Evolutionary conservation across 495 filamentous ascomycete genomes (phyloP).

Genomic region (Neurospora sp.): DNA sequence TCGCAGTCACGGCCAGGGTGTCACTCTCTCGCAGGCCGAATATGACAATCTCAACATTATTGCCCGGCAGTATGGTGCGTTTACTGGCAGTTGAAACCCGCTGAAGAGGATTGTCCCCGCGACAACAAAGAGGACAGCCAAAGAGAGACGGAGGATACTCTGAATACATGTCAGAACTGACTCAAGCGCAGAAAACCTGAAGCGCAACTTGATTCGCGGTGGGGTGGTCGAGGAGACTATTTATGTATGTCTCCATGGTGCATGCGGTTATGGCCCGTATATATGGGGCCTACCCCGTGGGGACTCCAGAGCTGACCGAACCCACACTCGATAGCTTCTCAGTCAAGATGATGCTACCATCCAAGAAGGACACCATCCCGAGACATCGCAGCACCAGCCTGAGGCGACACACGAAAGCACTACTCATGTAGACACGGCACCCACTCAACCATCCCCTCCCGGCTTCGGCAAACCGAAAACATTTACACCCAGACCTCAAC

Average conservation of each 20-base stretch:
- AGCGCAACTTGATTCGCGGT: constrained; percentile 49
- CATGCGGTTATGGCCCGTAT: not conserved
- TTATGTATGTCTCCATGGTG: constrained; percentile 32
- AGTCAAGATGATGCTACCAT: constrained; percentile 36
- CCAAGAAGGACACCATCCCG: constrained; percentile 8
- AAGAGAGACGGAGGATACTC: not conserved
- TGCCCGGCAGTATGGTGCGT: constrained; percentile 28
- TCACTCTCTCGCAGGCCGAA: constrained; percentile 21
- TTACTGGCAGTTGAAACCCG: not conserved
- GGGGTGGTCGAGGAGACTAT: constrained; percentile 54
- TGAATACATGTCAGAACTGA: not conserved
- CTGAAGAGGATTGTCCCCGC: not conserved
- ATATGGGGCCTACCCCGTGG: not conserved
- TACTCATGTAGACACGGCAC: constrained; percentile 8
- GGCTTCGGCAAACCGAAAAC: constrained; percentile 1
- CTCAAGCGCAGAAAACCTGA: constrained; percentile 45
- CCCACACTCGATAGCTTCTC: constrained; percentile 31
- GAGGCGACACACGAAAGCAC: constrained; percentile 19
- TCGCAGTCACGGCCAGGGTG: constrained; percentile 1
- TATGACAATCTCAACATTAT: constrained; percentile 21
- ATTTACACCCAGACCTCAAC: not conserved
- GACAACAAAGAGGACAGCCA: not conserved
- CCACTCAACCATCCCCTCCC: not conserved
- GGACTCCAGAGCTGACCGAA: constrained; percentile 5
- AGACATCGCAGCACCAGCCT: constrained; percentile 5